Percentiles rank a stretch among this genome's conserved stretches.
These are phyloP conservation scores for Penicillium maclennaniae DNA, from an alignment of 495 filamentous ascomycete species.

Conservation along the genomic window DNA sequence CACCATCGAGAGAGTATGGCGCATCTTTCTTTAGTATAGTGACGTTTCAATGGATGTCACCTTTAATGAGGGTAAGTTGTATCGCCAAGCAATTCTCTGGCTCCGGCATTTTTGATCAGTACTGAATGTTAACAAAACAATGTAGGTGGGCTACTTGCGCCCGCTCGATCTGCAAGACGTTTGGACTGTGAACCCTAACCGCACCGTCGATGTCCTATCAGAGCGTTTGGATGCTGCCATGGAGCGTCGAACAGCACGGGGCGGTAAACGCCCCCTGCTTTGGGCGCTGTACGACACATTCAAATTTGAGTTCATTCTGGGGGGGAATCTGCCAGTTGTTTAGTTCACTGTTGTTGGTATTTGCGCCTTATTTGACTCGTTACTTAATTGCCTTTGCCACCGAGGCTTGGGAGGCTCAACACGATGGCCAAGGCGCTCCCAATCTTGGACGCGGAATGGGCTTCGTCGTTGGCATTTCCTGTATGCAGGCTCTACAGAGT, in stretches of 20 bases:
- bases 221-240: slow-evolving; percentile 63
- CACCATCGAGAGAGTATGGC: slow-evolving; percentile 48
- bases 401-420: slow-evolving; percentile 64
- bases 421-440: slow-evolving; percentile 46
- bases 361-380: slow-evolving; percentile 68
- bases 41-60: slow-evolving; percentile 59
- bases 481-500: slow-evolving; percentile 72
- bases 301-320: slow-evolving; percentile 77
- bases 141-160: slow-evolving; percentile 69
- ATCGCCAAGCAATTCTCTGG: not conserved
- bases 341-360: slow-evolving; percentile 64
- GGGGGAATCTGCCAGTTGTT: slow-evolving; percentile 74
- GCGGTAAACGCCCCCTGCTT: slow-evolving; percentile 69
- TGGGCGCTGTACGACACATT: slow-evolving; percentile 87
- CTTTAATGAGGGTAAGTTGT: slow-evolving; percentile 48
- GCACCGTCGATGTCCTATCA: slow-evolving; percentile 65
- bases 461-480: slow-evolving; percentile 68
- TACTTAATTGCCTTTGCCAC: slow-evolving; percentile 78
- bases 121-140: not conserved
- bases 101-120: not conserved
- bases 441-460: slow-evolving; percentile 65
- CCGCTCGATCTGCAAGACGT: slow-evolving; percentile 81
- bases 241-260: slow-evolving; percentile 57
- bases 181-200: slow-evolving; percentile 78
- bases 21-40: slow-evolving; percentile 52